These are phyloP conservation scores for Fusarium musae DNA, from an alignment of 2,329 filamentous ascomycete genomes.

Conservation along the genomic window DNA sequence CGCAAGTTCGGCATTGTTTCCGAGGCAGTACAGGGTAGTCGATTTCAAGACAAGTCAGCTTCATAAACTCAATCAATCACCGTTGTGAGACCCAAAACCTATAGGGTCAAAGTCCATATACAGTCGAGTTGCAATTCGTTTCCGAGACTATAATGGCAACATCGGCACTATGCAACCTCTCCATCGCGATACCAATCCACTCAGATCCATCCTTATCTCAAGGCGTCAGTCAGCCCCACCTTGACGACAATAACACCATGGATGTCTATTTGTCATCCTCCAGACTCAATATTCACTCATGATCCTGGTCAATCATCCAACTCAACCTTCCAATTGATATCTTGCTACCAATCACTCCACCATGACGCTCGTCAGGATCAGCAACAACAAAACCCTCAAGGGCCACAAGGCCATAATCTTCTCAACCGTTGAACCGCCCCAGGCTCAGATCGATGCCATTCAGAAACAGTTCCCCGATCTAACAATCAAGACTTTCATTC, in stretches of 20 bases:
- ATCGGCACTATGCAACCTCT: conserved; percentile 24
- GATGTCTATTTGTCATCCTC: conserved; percentile 37
- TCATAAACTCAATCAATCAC: not conserved
- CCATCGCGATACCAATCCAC: not conserved
- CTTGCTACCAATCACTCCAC: accelerated
- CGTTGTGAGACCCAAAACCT: not conserved
- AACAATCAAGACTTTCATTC: conserved; percentile 49
- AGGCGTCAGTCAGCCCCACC: conserved; percentile 43
- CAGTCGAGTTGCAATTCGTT: not conserved
- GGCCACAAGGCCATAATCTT: conserved; percentile 62
- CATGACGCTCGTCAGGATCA: conserved; percentile 35
- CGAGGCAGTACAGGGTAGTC: not conserved
- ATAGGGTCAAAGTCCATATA: not conserved
- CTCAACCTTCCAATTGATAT: accelerated
- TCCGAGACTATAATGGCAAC: conserved; percentile 30
- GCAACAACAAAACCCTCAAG: conserved; percentile 53
- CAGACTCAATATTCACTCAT: conserved; percentile 4
- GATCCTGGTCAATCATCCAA: not conserved
- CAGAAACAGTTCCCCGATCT: conserved; percentile 57
- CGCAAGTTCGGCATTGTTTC: not conserved
- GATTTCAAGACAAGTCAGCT: not conserved
- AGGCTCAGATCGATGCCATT: conserved; percentile 51
- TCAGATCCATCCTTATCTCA: not conserved
- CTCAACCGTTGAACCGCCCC: conserved; percentile 47
- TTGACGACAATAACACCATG: conserved; percentile 31